Evolutionary conservation across 2,329 filamentous ascomycete genomes (phyloP).

Genomic region (Volutella citrinella): DNA sequence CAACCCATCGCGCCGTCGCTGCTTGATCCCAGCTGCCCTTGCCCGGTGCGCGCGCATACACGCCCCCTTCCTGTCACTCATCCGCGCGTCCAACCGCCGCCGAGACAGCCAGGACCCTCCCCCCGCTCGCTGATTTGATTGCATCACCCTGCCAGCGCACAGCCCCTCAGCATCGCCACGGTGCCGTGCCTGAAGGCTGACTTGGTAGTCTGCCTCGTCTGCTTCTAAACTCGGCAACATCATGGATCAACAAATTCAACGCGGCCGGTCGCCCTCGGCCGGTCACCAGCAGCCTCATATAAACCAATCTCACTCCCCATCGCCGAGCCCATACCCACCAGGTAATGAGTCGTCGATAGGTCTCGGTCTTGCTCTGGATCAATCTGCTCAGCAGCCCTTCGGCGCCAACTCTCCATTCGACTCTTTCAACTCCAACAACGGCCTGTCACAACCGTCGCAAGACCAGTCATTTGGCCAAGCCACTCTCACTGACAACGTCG

Average conservation of each 20-base stretch:
- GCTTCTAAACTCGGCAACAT: conserved; percentile 31
- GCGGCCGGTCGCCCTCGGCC: conserved; percentile 60
- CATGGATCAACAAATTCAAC: conserved; percentile 42
- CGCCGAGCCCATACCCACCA: conserved; percentile 52
- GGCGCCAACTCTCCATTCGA: conserved; percentile 38
- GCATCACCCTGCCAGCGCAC: conserved; percentile 35
- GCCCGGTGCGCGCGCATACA: no score
- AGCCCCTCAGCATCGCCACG: conserved; percentile 41
- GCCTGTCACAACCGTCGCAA: conserved; percentile 39
- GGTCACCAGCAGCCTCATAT: conserved; percentile 60
- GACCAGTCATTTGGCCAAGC: conserved; percentile 26
- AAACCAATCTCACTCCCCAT: conserved; percentile 65
- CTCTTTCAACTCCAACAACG: conserved; percentile 43
- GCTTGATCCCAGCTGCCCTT: no score
- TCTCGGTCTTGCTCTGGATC: conserved; percentile 58
- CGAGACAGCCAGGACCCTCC: conserved; percentile 27
- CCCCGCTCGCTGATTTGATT: conserved; percentile 28
- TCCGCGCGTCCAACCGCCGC: conserved; percentile 26
- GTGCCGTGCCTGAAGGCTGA: conserved; percentile 41
- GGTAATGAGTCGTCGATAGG: conserved; percentile 48
- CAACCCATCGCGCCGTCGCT: no score
- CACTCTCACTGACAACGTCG: conserved; percentile 34
- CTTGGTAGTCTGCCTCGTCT: conserved; percentile 44
- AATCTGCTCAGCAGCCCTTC: conserved; percentile 39
- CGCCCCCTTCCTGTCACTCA: conserved; percentile 22